phyloP scores from a whole-genome alignment of 352 stramenopile genomes.

The Phytophthora foliorum region DNA sequence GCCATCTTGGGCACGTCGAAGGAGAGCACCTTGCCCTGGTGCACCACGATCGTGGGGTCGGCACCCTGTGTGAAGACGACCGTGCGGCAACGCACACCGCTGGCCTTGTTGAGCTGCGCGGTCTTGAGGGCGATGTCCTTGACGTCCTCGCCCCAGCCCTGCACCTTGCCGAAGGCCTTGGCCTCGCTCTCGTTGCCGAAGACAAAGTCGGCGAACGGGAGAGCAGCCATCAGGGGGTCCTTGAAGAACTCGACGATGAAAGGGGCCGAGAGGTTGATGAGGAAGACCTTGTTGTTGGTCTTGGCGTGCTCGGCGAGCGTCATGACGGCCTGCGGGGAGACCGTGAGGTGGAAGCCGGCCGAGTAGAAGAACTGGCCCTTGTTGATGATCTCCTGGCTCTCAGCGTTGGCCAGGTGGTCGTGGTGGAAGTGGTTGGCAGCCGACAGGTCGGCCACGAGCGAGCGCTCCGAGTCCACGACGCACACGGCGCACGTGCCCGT shows the following conservation, averaged over 20 bases:
- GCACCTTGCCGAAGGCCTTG: constrained; percentile 92
- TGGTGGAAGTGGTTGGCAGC: constrained; percentile 99
- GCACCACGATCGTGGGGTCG: constrained; percentile 96
- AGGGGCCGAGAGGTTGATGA: constrained; percentile 98
- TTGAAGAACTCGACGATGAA: constrained; percentile 99
- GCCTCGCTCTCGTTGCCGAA: constrained; percentile 99
- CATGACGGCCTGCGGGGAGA: constrained; percentile 95
- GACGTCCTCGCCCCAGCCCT: constrained; percentile 92
- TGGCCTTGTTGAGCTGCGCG: constrained; percentile 94
- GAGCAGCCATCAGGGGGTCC: constrained; percentile 93
- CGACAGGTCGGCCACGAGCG: constrained; percentile 97
- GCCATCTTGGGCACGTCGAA: constrained; percentile 94
- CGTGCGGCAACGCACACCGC: constrained; percentile 89
- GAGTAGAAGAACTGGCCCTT: constrained; percentile 97
- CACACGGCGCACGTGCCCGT: constrained; percentile 99
- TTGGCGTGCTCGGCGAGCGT: constrained; percentile 94
- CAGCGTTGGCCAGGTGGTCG: constrained; percentile 82
- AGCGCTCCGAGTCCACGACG: constrained; percentile 96
- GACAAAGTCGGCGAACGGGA: constrained; percentile 98
- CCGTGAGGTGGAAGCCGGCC: constrained; percentile 99
- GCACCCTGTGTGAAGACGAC: constrained; percentile 99
- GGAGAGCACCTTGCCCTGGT: constrained; percentile 92
- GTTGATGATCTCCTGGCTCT: constrained; percentile 95
- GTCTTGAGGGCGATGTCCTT: constrained; percentile 94
- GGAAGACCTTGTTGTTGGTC: constrained; percentile 95